These are phyloP conservation scores for Gastrolobium villosum DNA, from an alignment of 306 rosid genomes.

Conservation along the genomic window DNA sequence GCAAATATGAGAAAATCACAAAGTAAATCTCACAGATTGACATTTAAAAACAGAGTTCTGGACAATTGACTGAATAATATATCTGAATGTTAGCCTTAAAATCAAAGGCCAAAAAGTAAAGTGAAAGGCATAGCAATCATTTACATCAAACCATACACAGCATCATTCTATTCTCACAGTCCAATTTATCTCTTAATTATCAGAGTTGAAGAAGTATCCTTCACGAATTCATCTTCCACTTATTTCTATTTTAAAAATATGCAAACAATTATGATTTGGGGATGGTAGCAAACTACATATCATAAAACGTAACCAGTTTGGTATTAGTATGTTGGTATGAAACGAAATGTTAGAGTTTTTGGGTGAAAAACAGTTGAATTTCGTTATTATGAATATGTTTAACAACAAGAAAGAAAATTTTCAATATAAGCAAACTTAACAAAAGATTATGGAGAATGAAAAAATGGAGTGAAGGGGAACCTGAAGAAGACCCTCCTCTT, in stretches of 20 bases:
- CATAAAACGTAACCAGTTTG: too few relatives aligned
- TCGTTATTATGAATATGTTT: background rate
- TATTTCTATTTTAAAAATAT: too few relatives aligned
- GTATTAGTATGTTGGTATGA: too few relatives aligned
- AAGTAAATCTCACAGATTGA: background rate
- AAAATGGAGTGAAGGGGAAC: constrained; percentile 23
- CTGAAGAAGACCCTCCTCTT: constrained; percentile 52
- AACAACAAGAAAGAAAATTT: background rate
- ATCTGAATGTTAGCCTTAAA: background rate
- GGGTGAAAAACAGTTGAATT: too few relatives aligned
- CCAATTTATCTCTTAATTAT: background rate
- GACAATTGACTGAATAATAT: background rate
- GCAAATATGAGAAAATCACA: background rate
- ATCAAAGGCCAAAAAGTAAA: background rate
- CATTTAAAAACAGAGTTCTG: background rate
- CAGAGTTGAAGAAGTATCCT: background rate
- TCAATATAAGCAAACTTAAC: background rate
- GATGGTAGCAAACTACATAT: too few relatives aligned
- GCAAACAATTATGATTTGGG: background rate
- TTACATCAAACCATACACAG: background rate
- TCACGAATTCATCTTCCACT: background rate
- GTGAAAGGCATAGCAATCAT: background rate
- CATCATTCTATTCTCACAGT: too few relatives aligned
- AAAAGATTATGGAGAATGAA: background rate
- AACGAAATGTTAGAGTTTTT: too few relatives aligned